These are phyloP conservation scores for Glycine tomentella DNA, from an alignment of 306 rosid genomes.

Conservation along the genomic window DNA sequence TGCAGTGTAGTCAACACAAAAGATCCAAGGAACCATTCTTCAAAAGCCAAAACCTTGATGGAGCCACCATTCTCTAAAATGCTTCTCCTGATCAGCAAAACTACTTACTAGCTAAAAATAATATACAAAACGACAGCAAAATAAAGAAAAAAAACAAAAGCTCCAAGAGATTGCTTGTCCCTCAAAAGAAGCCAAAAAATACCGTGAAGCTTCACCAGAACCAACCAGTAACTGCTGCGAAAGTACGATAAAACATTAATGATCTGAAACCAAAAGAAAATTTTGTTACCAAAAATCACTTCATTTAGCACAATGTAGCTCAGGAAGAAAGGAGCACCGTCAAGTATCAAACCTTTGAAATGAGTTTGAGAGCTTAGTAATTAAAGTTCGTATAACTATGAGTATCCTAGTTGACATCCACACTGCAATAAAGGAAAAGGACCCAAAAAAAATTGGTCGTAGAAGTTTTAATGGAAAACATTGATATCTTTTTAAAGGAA, in stretches of 20 bases:
- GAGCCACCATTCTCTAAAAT: too few species aligned
- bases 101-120: not conserved
- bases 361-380: slow-evolving; percentile 22
- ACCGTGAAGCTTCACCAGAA: slow-evolving; percentile 38
- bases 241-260: slow-evolving; percentile 42
- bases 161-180: slow-evolving; percentile 1
- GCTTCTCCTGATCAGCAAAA: not conserved
- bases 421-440: slow-evolving; percentile 57
- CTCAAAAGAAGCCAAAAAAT: not conserved
- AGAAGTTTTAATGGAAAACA: slow-evolving; percentile 12
- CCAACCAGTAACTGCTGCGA: slow-evolving; percentile 7
- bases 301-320: slow-evolving; percentile 45
- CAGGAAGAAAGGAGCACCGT: not conserved
- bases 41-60: not conserved
- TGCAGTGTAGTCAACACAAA: not conserved
- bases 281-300: slow-evolving; percentile 49
- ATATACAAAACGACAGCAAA: not conserved
- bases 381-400: not conserved
- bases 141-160: not conserved
- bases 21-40: not conserved
- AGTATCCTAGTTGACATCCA: slow-evolving; percentile 44
- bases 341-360: slow-evolving; percentile 11
- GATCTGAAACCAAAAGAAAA: slow-evolving; percentile 39
- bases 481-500: not conserved
- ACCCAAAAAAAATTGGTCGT: slow-evolving; percentile 43